phyloP scores from a whole-genome alignment of 192 early-diverging fungal genomes.

The Funneliformis geosporum region DNA sequence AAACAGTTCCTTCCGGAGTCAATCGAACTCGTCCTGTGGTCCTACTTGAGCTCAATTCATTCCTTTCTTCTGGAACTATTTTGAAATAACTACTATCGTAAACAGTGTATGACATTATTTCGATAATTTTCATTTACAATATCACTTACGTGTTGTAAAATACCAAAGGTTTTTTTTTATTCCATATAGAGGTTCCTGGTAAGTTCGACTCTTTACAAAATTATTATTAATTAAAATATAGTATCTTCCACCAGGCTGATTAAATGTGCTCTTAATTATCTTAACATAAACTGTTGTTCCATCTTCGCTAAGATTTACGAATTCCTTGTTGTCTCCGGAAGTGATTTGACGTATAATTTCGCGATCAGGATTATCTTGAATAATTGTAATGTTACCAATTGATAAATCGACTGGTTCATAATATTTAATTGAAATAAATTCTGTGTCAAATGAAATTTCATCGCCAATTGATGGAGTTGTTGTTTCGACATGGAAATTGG shows the following conservation, averaged over 20 bases:
- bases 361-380: slow-evolving; percentile 1
- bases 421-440: neutral
- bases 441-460: neutral
- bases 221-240: slow-evolving; percentile 15
- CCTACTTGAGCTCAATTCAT: too few relatives aligned
- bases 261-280: slow-evolving; percentile 7
- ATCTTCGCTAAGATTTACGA: neutral
- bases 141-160: neutral
- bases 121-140: too few relatives aligned
- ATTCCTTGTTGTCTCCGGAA: neutral
- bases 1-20: too few relatives aligned
- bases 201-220: slow-evolving; percentile 10
- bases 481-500: neutral
- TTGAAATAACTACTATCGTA: too few relatives aligned
- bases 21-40: too few relatives aligned
- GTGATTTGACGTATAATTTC: neutral
- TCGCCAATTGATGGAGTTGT: neutral
- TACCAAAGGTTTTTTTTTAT: neutral
- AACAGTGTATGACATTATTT: too few relatives aligned
- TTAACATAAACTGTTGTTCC: neutral
- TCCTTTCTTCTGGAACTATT: too few relatives aligned
- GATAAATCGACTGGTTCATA: neutral
- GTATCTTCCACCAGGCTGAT: neutral
- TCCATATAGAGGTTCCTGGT: neutral
- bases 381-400: neutral